Percentiles rank a stretch among this genome's conserved stretches.
Conservation (phyloP, 2,329 filamentous ascomycete genomes). For the Fusarium continuum region DNA sequence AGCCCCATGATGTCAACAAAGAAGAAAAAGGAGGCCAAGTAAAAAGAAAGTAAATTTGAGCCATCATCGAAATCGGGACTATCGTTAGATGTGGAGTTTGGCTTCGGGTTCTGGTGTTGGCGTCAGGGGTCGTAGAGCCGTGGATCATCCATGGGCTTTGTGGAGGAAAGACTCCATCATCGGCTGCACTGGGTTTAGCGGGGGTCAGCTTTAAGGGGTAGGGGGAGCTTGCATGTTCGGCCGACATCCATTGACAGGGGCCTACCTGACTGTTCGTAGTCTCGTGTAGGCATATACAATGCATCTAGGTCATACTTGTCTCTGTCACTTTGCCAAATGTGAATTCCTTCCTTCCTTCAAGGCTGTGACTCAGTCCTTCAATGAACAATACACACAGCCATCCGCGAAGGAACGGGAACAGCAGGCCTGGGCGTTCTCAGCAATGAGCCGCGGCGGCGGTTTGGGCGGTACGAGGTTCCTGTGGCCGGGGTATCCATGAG, state of each 20-base stretch:
- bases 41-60: conserved; percentile 30
- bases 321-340: too few species aligned
- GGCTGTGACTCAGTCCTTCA: background rate
- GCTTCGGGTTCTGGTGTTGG: conserved; percentile 22
- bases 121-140: conserved; percentile 33
- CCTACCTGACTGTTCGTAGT: background rate
- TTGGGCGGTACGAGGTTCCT: background rate
- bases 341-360: background rate
- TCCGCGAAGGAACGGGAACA: background rate
- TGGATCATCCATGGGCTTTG: conserved; percentile 19
- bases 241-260: conserved; percentile 10
- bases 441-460: background rate
- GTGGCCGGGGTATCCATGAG: background rate
- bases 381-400: background rate
- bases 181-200: conserved; percentile 16
- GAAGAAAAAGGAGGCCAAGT: conserved; percentile 13
- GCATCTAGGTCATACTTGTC: too few species aligned
- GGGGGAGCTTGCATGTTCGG: conserved; percentile 23
- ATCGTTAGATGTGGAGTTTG: conserved; percentile 25
- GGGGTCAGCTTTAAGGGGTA: conserved; percentile 16
- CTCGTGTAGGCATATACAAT: background rate
- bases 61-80: conserved; percentile 27
- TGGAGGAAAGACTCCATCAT: conserved; percentile 23
- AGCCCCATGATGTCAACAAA: background rate
- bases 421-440: background rate